These are phyloP conservation scores for Periconia digitata DNA, from an alignment of 2,329 filamentous ascomycete genomes.

Conservation along the genomic window DNA sequence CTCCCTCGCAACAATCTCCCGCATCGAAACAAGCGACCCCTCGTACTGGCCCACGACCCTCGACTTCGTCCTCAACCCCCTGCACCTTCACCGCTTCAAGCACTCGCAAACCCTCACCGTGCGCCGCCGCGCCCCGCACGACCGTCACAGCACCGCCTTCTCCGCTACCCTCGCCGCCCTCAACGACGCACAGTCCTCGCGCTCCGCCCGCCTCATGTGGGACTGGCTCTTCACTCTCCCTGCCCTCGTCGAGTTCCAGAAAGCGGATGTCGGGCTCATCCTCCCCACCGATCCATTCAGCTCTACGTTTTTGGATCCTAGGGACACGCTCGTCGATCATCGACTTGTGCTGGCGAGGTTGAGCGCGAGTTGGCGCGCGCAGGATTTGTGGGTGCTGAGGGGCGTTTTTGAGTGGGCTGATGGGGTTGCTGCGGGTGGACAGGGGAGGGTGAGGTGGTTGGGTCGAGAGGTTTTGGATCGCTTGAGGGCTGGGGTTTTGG, in stretches of 20 bases:
- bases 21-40: slow-evolving; percentile 63
- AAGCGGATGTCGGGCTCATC: slow-evolving; percentile 62
- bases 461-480: slow-evolving; percentile 59
- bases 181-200: slow-evolving; percentile 57
- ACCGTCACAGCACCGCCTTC: slow-evolving; percentile 67
- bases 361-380: slow-evolving; percentile 49
- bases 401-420: slow-evolving; percentile 70
- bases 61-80: slow-evolving; percentile 67
- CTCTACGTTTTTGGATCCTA: slow-evolving; percentile 53
- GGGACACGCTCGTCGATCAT: slow-evolving; percentile 68
- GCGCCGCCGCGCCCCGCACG: slow-evolving; percentile 61
- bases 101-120: slow-evolving; percentile 74
- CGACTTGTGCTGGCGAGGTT: slow-evolving; percentile 61
- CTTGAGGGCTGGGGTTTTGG: slow-evolving; percentile 54
- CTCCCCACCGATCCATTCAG: slow-evolving; percentile 47
- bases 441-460: slow-evolving; percentile 54
- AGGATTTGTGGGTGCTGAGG: slow-evolving; percentile 60
- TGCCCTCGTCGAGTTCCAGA: slow-evolving; percentile 47
- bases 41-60: slow-evolving; percentile 81
- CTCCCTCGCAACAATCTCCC: slow-evolving; percentile 64
- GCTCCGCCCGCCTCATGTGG: slow-evolving; percentile 53
- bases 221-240: slow-evolving; percentile 74
- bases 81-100: slow-evolving; percentile 65
- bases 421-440: slow-evolving; percentile 25
- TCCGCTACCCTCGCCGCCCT: slow-evolving; percentile 73